A percentile compares a stretch with the other conserved stretches of the same genome.
phyloP scores from a whole-genome alignment of 116 monocot species.

The Iris pallida region DNA sequence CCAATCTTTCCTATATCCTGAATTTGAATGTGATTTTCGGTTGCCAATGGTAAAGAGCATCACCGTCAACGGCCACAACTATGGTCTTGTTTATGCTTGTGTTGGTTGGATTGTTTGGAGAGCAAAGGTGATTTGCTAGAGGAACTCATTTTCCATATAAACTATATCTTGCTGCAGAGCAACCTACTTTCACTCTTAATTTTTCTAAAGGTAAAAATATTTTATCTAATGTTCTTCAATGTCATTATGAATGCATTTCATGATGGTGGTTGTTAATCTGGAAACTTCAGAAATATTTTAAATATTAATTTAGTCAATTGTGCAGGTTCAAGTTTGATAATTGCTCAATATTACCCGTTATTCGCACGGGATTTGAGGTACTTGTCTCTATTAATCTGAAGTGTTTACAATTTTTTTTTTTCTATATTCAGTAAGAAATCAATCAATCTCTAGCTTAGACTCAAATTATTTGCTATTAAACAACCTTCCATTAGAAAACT shows the following conservation, averaged over 20 bases:
- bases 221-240: not conserved
- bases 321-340: conserved; percentile 57
- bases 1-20: conserved; percentile 61
- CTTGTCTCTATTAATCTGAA: not conserved
- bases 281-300: not conserved
- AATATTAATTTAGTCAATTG: not conserved
- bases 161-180: conserved; percentile 58
- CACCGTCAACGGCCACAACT: conserved; percentile 75
- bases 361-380: conserved; percentile 43
- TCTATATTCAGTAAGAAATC: too few species aligned
- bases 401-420: too few species aligned
- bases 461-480: too few species aligned
- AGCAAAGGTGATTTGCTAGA: conserved; percentile 63
- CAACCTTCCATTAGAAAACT: too few species aligned
- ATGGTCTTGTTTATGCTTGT: conserved; percentile 42
- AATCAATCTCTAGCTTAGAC: too few species aligned
- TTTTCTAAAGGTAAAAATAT: conserved; percentile 27
- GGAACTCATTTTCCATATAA: conserved; percentile 68
- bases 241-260: not conserved
- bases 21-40: conserved; percentile 63
- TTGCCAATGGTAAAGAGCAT: conserved; percentile 69
- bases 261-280: not conserved
- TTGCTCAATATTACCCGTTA: conserved; percentile 49
- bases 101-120: conserved; percentile 65
- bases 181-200: conserved; percentile 59